Percentiles rank a stretch among this genome's conserved stretches.
Evolutionary conservation across 73 alveolate species (phyloP).

Genomic region (Tetrahymena thermophila): DNA sequence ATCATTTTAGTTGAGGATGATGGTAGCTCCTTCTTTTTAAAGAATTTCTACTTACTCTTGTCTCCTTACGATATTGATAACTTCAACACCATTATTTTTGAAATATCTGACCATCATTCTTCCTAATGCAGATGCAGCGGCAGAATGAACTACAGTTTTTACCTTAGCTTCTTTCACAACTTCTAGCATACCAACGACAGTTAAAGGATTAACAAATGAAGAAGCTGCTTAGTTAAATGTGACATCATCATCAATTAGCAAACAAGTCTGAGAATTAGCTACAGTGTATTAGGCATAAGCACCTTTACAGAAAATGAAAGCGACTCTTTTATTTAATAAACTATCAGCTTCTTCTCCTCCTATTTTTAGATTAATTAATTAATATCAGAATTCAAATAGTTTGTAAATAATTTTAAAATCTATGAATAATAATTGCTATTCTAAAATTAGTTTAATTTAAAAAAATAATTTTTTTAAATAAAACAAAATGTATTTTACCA

Average conservation of each 20-base stretch:
- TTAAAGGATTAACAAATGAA: conserved; percentile 63
- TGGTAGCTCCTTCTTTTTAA: conserved; percentile 43
- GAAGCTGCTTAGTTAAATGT: conserved; percentile 60
- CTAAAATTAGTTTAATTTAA: too few species aligned
- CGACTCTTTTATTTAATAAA: conserved; percentile 58
- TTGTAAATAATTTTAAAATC: too few species aligned
- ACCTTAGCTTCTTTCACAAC: conserved; percentile 23
- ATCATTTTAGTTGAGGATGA: conserved; percentile 53
- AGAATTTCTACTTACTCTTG: conserved; percentile 56
- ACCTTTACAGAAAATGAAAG: conserved; percentile 45
- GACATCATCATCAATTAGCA: conserved; percentile 34
- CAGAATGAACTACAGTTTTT: conserved; percentile 57
- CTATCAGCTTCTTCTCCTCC: background rate
- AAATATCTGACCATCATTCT: conserved; percentile 50
- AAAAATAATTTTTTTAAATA: too few species aligned
- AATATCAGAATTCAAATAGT: too few species aligned
- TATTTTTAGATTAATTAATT: background rate
- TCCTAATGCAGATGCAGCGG: conserved; percentile 66
- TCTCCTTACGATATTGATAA: conserved; percentile 64
- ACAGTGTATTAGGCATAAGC: conserved; percentile 61
- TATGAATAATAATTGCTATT: too few species aligned
- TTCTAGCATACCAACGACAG: conserved; percentile 64
- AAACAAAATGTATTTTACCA: background rate
- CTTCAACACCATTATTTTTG: conserved; percentile 40
- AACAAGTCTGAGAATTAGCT: conserved; percentile 43